These are phyloP conservation scores for Ustilago vetiveriae DNA, from an alignment of 1,284 basidiomycete species.

Conservation along the genomic window DNA sequence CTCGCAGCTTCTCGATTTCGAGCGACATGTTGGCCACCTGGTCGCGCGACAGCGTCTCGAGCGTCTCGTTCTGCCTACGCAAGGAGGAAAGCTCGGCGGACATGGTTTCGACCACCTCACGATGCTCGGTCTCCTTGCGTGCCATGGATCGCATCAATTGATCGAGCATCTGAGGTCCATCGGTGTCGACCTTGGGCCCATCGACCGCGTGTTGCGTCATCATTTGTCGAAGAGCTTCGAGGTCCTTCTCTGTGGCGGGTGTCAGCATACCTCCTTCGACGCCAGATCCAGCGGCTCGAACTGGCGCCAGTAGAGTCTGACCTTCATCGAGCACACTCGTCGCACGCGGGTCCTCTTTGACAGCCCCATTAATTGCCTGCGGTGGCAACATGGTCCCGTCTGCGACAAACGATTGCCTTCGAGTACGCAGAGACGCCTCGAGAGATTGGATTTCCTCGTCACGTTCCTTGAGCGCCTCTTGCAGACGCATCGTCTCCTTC, in stretches of 20 bases:
- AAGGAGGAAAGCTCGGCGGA: slow-evolving; percentile 76
- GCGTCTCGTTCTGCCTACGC: slow-evolving; percentile 79
- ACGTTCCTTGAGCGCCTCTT: slow-evolving; percentile 56
- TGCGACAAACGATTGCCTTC: background rate
- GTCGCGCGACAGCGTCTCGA: slow-evolving; percentile 79
- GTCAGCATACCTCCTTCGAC: slow-evolving; percentile 19
- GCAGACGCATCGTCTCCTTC: slow-evolving; percentile 55
- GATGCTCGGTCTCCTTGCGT: slow-evolving; percentile 86
- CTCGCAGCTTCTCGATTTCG: slow-evolving; percentile 75
- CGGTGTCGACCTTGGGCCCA: slow-evolving; percentile 8
- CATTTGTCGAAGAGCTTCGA: slow-evolving; percentile 31
- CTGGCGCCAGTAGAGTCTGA: slow-evolving; percentile 2
- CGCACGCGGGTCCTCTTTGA: background rate
- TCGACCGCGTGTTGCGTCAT: slow-evolving; percentile 15
- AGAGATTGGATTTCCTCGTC: slow-evolving; percentile 56
- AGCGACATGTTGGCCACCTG: slow-evolving; percentile 86
- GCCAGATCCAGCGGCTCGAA: background rate
- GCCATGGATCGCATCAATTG: slow-evolving; percentile 77
- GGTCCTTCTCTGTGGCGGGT: slow-evolving; percentile 40
- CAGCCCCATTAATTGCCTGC: slow-evolving; percentile 4
- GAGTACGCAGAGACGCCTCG: slow-evolving; percentile 32
- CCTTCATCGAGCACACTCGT: background rate
- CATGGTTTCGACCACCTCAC: slow-evolving; percentile 78
- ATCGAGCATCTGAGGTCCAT: slow-evolving; percentile 36
- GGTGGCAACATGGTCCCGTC: background rate